Conservation (phyloP, 352 stramenopile genomes). For the Globisporangium acanthophoron region DNA sequence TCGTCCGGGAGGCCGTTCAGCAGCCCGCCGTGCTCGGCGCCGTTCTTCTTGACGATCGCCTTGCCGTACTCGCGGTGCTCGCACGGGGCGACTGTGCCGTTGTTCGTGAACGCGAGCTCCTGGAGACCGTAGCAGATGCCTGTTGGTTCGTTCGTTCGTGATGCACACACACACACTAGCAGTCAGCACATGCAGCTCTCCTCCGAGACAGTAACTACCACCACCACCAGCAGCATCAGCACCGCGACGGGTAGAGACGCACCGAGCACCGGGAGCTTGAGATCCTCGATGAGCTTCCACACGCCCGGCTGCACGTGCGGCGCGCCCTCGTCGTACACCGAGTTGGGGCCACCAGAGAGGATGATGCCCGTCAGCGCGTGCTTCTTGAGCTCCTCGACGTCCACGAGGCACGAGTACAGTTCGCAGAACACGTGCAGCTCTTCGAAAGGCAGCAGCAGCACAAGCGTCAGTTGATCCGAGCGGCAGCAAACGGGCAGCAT, state of each 20-base stretch:
- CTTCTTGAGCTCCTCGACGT: slow-evolving; percentile 87
- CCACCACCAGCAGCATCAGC: too few species aligned
- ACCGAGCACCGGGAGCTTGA: slow-evolving; percentile 94
- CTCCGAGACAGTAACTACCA: neutral
- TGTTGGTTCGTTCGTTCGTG: slow-evolving; percentile 1
- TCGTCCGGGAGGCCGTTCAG: slow-evolving; percentile 90
- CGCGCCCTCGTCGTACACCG: slow-evolving; percentile 95
- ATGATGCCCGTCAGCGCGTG: slow-evolving; percentile 97
- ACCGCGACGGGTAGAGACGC: neutral
- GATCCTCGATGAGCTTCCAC: slow-evolving; percentile 96
- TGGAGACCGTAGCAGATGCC: slow-evolving; percentile 97
- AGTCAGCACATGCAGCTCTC: slow-evolving; percentile 2
- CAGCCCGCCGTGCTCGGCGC: slow-evolving; percentile 58
- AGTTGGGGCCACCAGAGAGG: slow-evolving; percentile 94
- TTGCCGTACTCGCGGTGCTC: slow-evolving; percentile 98
- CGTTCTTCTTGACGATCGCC: slow-evolving; percentile 85
- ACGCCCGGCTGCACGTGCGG: slow-evolving; percentile 93
- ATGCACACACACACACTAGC: neutral
- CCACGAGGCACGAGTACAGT: slow-evolving; percentile 97
- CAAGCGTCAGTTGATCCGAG: neutral
- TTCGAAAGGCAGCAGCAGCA: slow-evolving; percentile 13
- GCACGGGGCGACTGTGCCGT: slow-evolving; percentile 91
- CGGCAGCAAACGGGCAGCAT: neutral
- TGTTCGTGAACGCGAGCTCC: slow-evolving; percentile 95
- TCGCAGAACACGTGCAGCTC: slow-evolving; percentile 99